These are phyloP conservation scores for Phytophthora colocasiae DNA, from an alignment of 352 stramenopile genomes.

Conservation along the genomic window DNA sequence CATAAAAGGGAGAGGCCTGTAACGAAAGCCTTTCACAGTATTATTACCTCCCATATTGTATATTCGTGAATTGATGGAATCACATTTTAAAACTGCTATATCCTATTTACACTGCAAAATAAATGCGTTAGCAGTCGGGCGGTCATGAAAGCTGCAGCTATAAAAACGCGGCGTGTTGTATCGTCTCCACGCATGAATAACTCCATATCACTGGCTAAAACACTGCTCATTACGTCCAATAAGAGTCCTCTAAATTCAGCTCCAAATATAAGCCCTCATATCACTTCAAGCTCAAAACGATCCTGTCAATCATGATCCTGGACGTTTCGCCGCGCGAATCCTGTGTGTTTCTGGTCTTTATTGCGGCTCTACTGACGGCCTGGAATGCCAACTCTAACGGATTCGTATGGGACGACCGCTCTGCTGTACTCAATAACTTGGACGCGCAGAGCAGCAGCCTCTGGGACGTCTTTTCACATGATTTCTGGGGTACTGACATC, in stretches of 20 bases:
- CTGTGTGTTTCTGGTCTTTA: constrained; percentile 27
- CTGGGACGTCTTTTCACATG: constrained; percentile 68
- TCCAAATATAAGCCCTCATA: constrained; percentile 1
- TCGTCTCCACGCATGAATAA: constrained; percentile 2
- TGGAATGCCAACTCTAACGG: constrained; percentile 61
- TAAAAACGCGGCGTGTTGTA: constrained; percentile 35
- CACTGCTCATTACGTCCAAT: neutral
- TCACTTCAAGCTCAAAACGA: constrained; percentile 2
- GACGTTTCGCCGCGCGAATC: constrained; percentile 23
- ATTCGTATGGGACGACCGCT: constrained; percentile 93
- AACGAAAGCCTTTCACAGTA: neutral
- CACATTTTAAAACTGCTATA: neutral
- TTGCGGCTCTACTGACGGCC: constrained; percentile 53
- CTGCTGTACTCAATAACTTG: constrained; percentile 71
- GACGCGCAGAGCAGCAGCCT: constrained; percentile 56
- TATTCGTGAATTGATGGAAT: neutral
- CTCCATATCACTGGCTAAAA: constrained; percentile 26
- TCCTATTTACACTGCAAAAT: neutral
- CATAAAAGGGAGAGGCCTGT: constrained; percentile 7
- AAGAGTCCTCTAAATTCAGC: neutral
- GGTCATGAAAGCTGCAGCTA: constrained; percentile 13
- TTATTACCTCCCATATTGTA: neutral
- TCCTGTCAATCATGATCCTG: constrained; percentile 26
- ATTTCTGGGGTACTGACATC: constrained; percentile 90
- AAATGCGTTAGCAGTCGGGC: neutral